Evolutionary conservation across 495 filamentous ascomycete genomes (phyloP).

Genomic region (Tuber calosporum): DNA sequence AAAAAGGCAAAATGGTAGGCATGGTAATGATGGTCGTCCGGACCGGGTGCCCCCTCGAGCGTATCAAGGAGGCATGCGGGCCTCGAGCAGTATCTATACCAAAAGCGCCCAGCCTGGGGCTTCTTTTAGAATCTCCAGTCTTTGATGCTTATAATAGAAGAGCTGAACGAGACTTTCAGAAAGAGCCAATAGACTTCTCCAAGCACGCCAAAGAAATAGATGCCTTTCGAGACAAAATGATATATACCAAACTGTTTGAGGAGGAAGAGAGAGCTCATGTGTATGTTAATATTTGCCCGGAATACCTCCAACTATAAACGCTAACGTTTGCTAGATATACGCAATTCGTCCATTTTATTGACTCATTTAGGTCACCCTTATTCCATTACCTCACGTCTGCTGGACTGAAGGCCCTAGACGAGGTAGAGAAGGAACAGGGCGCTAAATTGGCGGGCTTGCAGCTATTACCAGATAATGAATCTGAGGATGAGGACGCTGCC

Average conservation of each 20-base stretch:
- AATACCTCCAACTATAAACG: not conserved
- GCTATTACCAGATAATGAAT: slow-evolving; percentile 11
- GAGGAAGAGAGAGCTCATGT: slow-evolving; percentile 72
- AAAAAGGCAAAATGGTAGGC: slow-evolving; percentile 62
- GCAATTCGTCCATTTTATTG: slow-evolving; percentile 40
- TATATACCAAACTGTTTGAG: slow-evolving; percentile 84
- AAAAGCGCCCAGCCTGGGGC: slow-evolving; percentile 80
- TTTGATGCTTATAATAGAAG: slow-evolving; percentile 75
- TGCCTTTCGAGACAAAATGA: slow-evolving; percentile 86
- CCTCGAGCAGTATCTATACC: slow-evolving; percentile 70
- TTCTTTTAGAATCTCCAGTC: slow-evolving; percentile 81
- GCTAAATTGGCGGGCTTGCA: slow-evolving; percentile 1
- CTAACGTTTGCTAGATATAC: slow-evolving; percentile 25
- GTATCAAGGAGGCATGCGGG: slow-evolving; percentile 64
- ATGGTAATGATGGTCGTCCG: slow-evolving; percentile 80
- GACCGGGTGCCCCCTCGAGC: slow-evolving; percentile 60
- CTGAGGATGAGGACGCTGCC: slow-evolving; percentile 28
- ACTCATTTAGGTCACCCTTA: slow-evolving; percentile 22
- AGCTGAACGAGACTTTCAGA: slow-evolving; percentile 50
- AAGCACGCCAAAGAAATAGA: slow-evolving; percentile 68
- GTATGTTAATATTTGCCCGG: slow-evolving; percentile 44
- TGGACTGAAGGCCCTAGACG: slow-evolving; percentile 36
- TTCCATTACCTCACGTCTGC: slow-evolving; percentile 38
- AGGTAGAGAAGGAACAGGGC: slow-evolving; percentile 12
- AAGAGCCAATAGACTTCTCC: slow-evolving; percentile 64